Evolutionary conservation across 106 monocot genomes (phyloP).

Genomic region (Dendrobium nobile): DNA sequence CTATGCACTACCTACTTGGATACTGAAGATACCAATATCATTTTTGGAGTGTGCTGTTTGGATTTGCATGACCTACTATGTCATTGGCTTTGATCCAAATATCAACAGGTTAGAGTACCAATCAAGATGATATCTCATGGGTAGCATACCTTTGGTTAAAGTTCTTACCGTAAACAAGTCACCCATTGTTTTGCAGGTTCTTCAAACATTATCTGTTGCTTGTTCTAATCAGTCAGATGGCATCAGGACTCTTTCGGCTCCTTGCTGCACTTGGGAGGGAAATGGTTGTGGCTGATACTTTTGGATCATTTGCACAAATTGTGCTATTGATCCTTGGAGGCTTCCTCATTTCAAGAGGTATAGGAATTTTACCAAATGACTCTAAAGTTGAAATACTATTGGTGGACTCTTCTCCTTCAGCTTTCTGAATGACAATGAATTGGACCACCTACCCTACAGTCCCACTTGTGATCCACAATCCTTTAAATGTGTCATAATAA

Average conservation of each 20-base stretch:
- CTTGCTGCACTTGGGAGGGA: slow-evolving; percentile 51
- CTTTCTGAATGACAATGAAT: too few species aligned
- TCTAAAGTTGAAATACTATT: background rate
- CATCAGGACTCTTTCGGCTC: slow-evolving; percentile 52
- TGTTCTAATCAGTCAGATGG: slow-evolving; percentile 43
- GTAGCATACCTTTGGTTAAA: background rate
- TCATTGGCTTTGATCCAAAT: slow-evolving; percentile 32
- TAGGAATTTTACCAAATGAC: background rate
- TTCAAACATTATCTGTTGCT: slow-evolving; percentile 41
- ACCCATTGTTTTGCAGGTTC: slow-evolving; percentile 17
- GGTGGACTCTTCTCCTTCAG: too few species aligned
- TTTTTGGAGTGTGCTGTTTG: slow-evolving; percentile 35
- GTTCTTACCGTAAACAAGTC: background rate
- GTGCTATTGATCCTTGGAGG: slow-evolving; percentile 47
- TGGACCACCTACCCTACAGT: too few species aligned
- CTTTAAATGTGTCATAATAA: background rate
- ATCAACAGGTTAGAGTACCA: slow-evolving; percentile 8
- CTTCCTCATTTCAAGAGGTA: slow-evolving; percentile 48
- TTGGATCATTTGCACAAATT: slow-evolving; percentile 47
- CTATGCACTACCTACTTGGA: slow-evolving; percentile 18
- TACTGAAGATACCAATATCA: slow-evolving; percentile 41
- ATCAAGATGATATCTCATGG: background rate
- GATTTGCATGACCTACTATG: slow-evolving; percentile 38
- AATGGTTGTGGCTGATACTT: slow-evolving; percentile 50
- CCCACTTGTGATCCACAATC: background rate